Percentiles rank a stretch among this genome's conserved stretches.
Evolutionary conservation across 2,329 filamentous ascomycete species (phyloP).

Genomic region (Ilyonectria mors-panacis): DNA sequence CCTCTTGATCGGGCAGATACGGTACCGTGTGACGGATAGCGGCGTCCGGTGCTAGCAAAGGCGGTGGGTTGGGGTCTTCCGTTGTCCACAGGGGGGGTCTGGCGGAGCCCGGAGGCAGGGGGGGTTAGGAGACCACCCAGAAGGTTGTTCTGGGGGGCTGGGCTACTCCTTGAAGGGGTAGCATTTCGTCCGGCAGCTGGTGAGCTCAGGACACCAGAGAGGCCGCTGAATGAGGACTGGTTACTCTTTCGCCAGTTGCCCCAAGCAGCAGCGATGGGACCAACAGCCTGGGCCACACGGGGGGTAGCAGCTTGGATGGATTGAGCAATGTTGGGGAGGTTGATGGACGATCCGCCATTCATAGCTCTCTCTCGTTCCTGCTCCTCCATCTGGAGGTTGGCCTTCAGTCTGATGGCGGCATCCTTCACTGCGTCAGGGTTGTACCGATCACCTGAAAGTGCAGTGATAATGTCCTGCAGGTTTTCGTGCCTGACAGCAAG

Average conservation of each 20-base stretch:
- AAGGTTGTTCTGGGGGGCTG: slow-evolving; percentile 70
- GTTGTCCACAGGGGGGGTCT: slow-evolving; percentile 64
- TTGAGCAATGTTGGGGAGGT: slow-evolving; percentile 82
- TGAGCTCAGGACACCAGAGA: slow-evolving; percentile 64
- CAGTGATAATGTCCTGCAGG: slow-evolving; percentile 89
- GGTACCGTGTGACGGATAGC: slow-evolving; percentile 65
- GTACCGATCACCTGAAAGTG: slow-evolving; percentile 81
- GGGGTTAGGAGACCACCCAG: slow-evolving; percentile 89
- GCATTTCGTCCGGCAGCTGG: slow-evolving; percentile 58
- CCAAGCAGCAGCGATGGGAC: slow-evolving; percentile 88
- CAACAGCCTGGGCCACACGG: slow-evolving; percentile 86
- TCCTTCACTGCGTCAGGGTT: slow-evolving; percentile 87
- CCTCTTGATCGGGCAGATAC: slow-evolving; percentile 44
- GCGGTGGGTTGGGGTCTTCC: slow-evolving; percentile 69
- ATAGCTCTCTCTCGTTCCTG: slow-evolving; percentile 91
- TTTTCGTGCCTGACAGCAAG: slow-evolving; percentile 92
- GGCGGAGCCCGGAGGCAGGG: slow-evolving; percentile 81
- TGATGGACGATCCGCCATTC: slow-evolving; percentile 76
- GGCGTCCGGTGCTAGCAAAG: slow-evolving; percentile 72
- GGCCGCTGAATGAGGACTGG: slow-evolving; percentile 63
- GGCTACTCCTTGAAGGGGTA: slow-evolving; percentile 74
- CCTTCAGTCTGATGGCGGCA: slow-evolving; percentile 91
- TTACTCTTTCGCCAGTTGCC: slow-evolving; percentile 89
- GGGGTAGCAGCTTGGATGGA: slow-evolving; percentile 85
- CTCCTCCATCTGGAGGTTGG: slow-evolving; percentile 98